These are phyloP conservation scores for Urochloa ruziziensis DNA, from an alignment of 176 grass and related monocot genomes.

Conservation along the genomic window DNA sequence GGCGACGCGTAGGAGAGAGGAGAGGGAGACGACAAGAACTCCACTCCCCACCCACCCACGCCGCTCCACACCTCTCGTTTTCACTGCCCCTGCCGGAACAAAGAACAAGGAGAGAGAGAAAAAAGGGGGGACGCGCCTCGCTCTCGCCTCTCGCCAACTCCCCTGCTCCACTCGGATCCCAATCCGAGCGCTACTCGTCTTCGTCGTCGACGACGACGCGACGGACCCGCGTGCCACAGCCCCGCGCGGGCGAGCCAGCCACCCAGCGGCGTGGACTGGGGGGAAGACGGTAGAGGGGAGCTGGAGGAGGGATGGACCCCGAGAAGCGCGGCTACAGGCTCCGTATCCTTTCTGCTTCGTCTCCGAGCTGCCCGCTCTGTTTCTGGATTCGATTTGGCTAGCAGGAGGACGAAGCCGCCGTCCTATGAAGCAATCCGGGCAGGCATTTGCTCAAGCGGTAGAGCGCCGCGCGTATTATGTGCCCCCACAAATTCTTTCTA, in stretches of 20 bases:
- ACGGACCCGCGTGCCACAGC: not conserved
- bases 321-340: slow-evolving; percentile 88
- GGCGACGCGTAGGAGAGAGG: not conserved
- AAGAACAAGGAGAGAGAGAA: no score
- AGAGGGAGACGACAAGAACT: slow-evolving; percentile 23
- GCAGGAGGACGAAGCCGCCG: not conserved
- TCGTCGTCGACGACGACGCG: not conserved
- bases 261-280: not conserved
- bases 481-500: not conserved
- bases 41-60: slow-evolving; percentile 44
- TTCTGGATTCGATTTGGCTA: slow-evolving; percentile 39
- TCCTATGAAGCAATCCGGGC: not conserved
- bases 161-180: slow-evolving; percentile 40
- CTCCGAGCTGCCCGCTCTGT: not conserved
- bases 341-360: slow-evolving; percentile 77
- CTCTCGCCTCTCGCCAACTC: slow-evolving; percentile 2
- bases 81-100: slow-evolving; percentile 13
- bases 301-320: slow-evolving; percentile 40
- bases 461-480: not conserved
- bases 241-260: not conserved
- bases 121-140: not conserved
- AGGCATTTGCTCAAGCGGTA: slow-evolving; percentile 27
- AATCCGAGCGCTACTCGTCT: slow-evolving; percentile 4
- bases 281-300: not conserved
- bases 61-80: slow-evolving; percentile 34